phyloP scores from a whole-genome alignment of 2,329 filamentous ascomycete genomes.

The Colletotrichum lentis region DNA sequence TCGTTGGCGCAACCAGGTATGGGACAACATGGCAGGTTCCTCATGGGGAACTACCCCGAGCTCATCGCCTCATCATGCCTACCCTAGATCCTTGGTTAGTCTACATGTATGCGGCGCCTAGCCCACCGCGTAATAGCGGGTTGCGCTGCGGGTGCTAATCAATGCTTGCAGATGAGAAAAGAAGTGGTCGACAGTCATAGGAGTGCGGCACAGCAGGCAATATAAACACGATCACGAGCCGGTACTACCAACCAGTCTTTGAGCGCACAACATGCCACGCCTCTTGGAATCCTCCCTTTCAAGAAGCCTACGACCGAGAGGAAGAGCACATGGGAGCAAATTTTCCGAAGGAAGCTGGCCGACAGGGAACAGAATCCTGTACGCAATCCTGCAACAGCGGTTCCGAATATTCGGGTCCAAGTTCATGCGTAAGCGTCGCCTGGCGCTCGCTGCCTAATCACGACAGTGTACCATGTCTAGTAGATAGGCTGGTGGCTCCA shows the following conservation, averaged over 20 bases:
- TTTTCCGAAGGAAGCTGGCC: constrained; percentile 27
- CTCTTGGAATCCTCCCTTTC: constrained; percentile 16
- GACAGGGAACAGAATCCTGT: constrained; percentile 16
- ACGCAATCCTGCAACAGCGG: constrained; percentile 28
- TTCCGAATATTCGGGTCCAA: constrained; percentile 27
- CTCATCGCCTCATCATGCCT: background rate
- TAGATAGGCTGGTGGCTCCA: background rate
- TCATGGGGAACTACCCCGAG: constrained; percentile 7
- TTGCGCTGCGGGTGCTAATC: background rate
- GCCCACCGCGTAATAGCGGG: background rate
- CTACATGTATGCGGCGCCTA: constrained; percentile 4
- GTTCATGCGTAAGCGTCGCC: constrained; percentile 11
- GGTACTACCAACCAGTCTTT: background rate
- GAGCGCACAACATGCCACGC: constrained; percentile 13
- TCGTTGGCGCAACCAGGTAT: background rate
- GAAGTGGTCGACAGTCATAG: background rate
- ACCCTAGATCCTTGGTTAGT: constrained; percentile 17
- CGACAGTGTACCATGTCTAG: background rate
- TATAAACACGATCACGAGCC: background rate
- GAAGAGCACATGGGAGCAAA: constrained; percentile 21
- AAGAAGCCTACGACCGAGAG: constrained; percentile 17
- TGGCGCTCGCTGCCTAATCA: background rate
- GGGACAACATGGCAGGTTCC: background rate
- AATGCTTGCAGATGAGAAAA: constrained; percentile 8
- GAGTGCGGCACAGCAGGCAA: constrained; percentile 15